A percentile compares a stretch with the other conserved stretches of the same genome.
These are phyloP conservation scores for Pichia ethanolica DNA, from an alignment of 805 yeast genomes.

Conservation along the genomic window DNA sequence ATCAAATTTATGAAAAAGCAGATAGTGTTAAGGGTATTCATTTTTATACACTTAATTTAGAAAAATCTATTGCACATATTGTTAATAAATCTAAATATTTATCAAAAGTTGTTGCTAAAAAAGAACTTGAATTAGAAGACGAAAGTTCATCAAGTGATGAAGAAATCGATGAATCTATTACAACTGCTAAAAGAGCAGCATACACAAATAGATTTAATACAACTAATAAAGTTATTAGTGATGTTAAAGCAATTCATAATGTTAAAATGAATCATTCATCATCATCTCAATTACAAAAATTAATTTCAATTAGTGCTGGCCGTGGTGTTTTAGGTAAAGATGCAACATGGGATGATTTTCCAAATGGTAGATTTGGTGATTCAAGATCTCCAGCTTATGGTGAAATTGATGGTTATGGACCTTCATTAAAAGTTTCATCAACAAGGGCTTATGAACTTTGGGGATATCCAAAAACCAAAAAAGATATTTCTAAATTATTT, in stretches of 20 bases:
- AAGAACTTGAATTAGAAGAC: constrained; percentile 32
- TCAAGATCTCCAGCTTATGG: constrained; percentile 96
- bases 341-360: constrained; percentile 96
- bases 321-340: constrained; percentile 79
- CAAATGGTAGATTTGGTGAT: constrained; percentile 93
- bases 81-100: constrained; percentile 55
- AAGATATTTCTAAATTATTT: constrained; percentile 62
- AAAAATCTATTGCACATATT: constrained; percentile 83
- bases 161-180: constrained; percentile 24
- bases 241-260: constrained; percentile 8
- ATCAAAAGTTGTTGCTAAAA: constrained; percentile 37
- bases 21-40: constrained; percentile 74
- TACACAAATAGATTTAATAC: constrained; percentile 26
- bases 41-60: constrained; percentile 87
- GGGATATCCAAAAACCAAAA: constrained; percentile 62
- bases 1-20: constrained; percentile 45
- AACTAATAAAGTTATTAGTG: constrained; percentile 25
- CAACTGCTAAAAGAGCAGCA: constrained; percentile 32
- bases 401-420: constrained; percentile 97
- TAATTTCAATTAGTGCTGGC: constrained; percentile 76
- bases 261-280: constrained; percentile 14
- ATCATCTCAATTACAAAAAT: constrained; percentile 41
- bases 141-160: constrained; percentile 29
- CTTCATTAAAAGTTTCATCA: constrained; percentile 69
- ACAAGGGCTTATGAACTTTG: constrained; percentile 63